These are phyloP conservation scores for Torulaspora quercuum DNA, from an alignment of 805 yeast species.

Conservation along the genomic window DNA sequence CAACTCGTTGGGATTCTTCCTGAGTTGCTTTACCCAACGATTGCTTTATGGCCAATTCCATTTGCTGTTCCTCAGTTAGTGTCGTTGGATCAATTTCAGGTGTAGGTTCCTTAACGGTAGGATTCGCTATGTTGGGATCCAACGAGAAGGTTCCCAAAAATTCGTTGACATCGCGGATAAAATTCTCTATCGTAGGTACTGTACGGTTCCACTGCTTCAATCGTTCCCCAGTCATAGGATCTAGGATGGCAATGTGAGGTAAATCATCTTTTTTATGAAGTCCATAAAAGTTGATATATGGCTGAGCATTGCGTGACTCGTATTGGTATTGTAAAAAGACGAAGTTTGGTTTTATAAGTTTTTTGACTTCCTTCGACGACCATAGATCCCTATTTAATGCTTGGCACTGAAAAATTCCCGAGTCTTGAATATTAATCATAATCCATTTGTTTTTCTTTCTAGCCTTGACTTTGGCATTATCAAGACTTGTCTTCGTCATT, in stretches of 20 bases:
- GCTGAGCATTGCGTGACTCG: conserved; percentile 71
- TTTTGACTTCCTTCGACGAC: conserved; percentile 67
- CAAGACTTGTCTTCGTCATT: conserved; percentile 65
- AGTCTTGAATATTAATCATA: conserved; percentile 82
- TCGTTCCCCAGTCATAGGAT: conserved; percentile 94
- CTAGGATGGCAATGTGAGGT: conserved; percentile 90
- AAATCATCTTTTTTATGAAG: conserved; percentile 45
- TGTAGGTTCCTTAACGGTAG: conserved; percentile 57
- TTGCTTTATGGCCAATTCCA: conserved; percentile 68
- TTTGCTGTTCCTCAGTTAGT: conserved; percentile 79
- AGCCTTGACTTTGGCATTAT: conserved; percentile 67
- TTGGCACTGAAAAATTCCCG: conserved; percentile 82
- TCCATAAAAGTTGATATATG: conserved; percentile 70
- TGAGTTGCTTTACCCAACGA: conserved; percentile 45
- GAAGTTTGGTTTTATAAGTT: conserved; percentile 61
- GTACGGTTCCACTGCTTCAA: conserved; percentile 67
- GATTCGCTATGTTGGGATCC: conserved; percentile 61
- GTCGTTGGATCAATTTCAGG: conserved; percentile 57
- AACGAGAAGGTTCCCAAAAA: conserved; percentile 66
- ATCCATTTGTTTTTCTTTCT: conserved; percentile 68
- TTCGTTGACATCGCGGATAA: conserved; percentile 64
- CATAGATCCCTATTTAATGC: conserved; percentile 90
- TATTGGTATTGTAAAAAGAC: conserved; percentile 81
- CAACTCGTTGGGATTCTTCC: conserved; percentile 25
- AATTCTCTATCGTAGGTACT: conserved; percentile 56